Conservation (phyloP, 345 rosid genomes). For the Gynandropsis gynandra region DNA sequence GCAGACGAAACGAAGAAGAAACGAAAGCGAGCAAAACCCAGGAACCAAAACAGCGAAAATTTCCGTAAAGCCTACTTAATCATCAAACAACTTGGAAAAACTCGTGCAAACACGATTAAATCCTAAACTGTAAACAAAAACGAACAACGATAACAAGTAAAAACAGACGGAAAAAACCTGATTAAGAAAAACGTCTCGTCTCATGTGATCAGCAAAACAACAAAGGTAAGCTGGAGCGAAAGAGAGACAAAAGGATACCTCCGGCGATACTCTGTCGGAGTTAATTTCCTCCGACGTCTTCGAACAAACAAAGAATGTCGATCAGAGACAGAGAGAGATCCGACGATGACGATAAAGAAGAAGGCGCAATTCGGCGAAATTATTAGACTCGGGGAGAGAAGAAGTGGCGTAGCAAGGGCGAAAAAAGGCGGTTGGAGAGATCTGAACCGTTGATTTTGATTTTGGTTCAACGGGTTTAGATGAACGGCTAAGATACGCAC, state of each 20-base stretch:
- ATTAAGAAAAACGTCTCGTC: too few species aligned
- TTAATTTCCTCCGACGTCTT: conserved; percentile 26
- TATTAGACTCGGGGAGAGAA: neutral
- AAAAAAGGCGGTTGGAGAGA: conserved; percentile 17
- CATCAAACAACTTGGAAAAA: too few species aligned
- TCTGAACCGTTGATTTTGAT: conserved; percentile 21
- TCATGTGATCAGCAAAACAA: neutral
- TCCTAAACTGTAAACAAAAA: conserved; percentile 2
- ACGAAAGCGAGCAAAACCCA: too few species aligned
- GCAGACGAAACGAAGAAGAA: too few species aligned
- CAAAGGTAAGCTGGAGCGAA: neutral
- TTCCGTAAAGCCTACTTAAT: too few species aligned
- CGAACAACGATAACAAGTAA: conserved; percentile 1
- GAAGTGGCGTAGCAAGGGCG: conserved; percentile 23
- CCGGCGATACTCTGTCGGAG: conserved; percentile 21
- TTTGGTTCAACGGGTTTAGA: conserved; percentile 13
- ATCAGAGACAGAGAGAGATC: conserved; percentile 5
- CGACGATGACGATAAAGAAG: conserved; percentile 6
- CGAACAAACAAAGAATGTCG: conserved; percentile 14
- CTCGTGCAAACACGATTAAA: too few species aligned
- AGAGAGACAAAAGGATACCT: neutral
- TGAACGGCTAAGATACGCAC: conserved; percentile 16
- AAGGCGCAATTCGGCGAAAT: conserved; percentile 9
- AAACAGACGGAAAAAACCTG: conserved; percentile 9
- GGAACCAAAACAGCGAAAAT: too few species aligned